Evolutionary conservation across 768 basidiomycete species (phyloP), one percentile per base, ranked within the genome.

Genomic region (Pleurotus cornucopiae): DNA sequence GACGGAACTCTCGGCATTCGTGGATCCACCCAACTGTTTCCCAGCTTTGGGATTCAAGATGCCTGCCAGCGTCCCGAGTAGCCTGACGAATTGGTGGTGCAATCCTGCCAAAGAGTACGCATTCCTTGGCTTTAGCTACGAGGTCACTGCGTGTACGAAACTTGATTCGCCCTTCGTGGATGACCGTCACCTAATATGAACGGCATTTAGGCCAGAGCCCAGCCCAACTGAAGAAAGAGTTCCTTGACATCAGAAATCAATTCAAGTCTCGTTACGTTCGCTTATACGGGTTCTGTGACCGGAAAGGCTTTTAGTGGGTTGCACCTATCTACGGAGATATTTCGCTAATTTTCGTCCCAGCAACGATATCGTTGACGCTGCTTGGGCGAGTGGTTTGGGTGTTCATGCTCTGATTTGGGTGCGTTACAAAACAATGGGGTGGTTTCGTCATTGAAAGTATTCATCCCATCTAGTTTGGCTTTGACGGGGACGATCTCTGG

Each of bases 91-190:
- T 44, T 80, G 79, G 79, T 80, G 84, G 85, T 86, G 85, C 64
- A 64, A 78, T 55, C 66, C 68, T 11, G 55, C 65, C 14, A 77
- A 77, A 0, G 85, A 86, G 61, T 82, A 83, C 61, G 85, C 79
- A 0, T 86, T 86, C 66, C 62, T 86, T 41, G 84, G 83, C 1
- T 86, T 86, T 65, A 81, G 81, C 62, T 86, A 86, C 61, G 84
- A 85, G 62, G 71, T 86, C 38, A 76, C 78, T 26, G 74, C 71
- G 3, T 86, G 84, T 82, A 54, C 12, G 78, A 67, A 30, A n/a
- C 26, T n/a, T 6, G 30, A n/a, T 11, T 43, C 38, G 47, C 39
- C 30, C 13, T 20, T 55, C 30, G 2, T 34, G 30, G 11, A 34
- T 34, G 9, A 34, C 30, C 30, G 30, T 34, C 30, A 34, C 6